phyloP scores from a whole-genome alignment of 495 filamentous ascomycete species.

The Penicillium argentinense region DNA sequence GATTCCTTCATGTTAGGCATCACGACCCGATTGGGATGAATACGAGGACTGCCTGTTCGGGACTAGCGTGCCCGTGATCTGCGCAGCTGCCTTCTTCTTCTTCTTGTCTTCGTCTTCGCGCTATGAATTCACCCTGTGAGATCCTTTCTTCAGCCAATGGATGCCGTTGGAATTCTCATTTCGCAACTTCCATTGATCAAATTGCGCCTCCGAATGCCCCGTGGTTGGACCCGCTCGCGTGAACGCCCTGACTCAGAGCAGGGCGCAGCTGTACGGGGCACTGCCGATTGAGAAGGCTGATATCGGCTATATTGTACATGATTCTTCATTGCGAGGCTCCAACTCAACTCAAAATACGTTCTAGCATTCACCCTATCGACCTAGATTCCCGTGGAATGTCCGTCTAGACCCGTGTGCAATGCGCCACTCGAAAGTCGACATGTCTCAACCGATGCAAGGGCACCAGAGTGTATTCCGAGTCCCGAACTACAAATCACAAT shows the following conservation, averaged over 20 bases:
- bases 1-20: no score
- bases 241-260: background rate
- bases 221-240: background rate
- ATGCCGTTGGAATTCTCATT: background rate
- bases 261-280: background rate
- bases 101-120: background rate
- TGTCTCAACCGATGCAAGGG: slow-evolving; percentile 21
- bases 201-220: background rate
- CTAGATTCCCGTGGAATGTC: background rate
- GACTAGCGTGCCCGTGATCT: slow-evolving; percentile 12
- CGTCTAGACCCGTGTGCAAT: background rate
- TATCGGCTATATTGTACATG: background rate
- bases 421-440: slow-evolving; percentile 1
- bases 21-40: slow-evolving; percentile 8
- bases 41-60: slow-evolving; percentile 21
- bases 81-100: background rate
- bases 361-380: no score
- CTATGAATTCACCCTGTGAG: no score
- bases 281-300: background rate
- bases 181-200: no score
- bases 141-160: slow-evolving; percentile 3
- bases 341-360: no score
- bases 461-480: slow-evolving; percentile 30
- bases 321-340: no score
- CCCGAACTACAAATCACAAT: slow-evolving; percentile 18